Base-by-base conservation (phyloP, 2,329 filamentous ascomycete species). In the Beauveria brongniartii region DNA sequence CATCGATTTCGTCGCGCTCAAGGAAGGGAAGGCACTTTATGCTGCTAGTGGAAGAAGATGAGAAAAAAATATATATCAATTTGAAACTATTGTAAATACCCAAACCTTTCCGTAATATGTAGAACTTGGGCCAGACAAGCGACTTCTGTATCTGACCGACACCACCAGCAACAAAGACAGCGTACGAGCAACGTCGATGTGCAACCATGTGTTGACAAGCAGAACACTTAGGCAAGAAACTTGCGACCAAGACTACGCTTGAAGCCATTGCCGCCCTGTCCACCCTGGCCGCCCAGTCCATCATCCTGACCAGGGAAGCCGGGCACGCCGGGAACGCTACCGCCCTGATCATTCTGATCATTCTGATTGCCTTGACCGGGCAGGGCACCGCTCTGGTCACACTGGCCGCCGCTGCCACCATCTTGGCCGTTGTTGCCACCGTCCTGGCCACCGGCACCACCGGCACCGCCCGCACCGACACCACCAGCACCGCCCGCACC, bases 21-120 rank as follows among this genome's bases (percentile, higher is more conserved):
- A 37, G 5, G 34, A 14, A 37, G 12, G 5, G 12, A 34, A 34
- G 30, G 12, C 34, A 37, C 12, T 14, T 5, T 50, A 30, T 30
- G 24, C 10, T 12, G 18, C 26, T 12, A n/a, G 46, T 30, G 22
- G 14, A 48, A 24, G n/a, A n/a, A 9, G 9, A 44, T 44, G 40
- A 26, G 18, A 14, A 50, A 43, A 34, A 34, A 58, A 37, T 37
- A 58, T 58, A 58, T 43, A 58, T 58, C 22, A 43, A 43, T 40
- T 51, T 58, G n/a, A 58, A 58, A 51, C 24, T 50, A 58, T 37
- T 22, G 41, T 22, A 47, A 47, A 24, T 56, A 44, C 43, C 46
- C 20, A 14, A 51, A 43, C 18, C 30, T 20, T 53, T 44, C 26
- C n/a, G 9, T n/a, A 6, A 1, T 1, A 37, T 14, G 12, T 24